These are phyloP conservation scores for Cryptococcus maquisensis DNA, from an alignment of 1,284 basidiomycete species.

Conservation along the genomic window DNA sequence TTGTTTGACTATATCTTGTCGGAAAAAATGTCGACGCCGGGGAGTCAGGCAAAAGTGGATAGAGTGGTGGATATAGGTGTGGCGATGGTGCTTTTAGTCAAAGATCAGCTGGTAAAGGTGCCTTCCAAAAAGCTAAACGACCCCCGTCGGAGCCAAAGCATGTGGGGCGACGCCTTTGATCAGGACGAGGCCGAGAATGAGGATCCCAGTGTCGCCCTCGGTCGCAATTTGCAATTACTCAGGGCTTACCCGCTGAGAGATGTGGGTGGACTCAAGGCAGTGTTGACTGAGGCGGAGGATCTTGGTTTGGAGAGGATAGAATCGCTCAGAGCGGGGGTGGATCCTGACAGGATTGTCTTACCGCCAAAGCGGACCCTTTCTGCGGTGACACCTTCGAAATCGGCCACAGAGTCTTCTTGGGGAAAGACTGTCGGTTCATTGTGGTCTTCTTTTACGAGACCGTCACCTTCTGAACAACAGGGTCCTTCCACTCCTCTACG, in stretches of 20 bases:
- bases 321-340: constrained; percentile 20
- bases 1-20: constrained; percentile 46
- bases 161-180: constrained; percentile 17
- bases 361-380: background rate
- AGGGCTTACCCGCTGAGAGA: constrained; percentile 25
- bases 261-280: constrained; percentile 26
- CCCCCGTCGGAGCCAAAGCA: background rate
- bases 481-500: constrained; percentile 1
- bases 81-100: constrained; percentile 37
- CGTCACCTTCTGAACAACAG: constrained; percentile 5
- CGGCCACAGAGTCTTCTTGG: constrained; percentile 6
- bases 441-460: constrained; percentile 7
- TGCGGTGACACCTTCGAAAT: background rate
- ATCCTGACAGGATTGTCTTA: constrained; percentile 19
- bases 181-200: constrained; percentile 11
- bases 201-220: constrained; percentile 9
- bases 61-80: constrained; percentile 37
- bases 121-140: background rate
- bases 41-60: constrained; percentile 34
- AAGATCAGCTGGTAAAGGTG: constrained; percentile 14
- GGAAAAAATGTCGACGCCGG: constrained; percentile 22
- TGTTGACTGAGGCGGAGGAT: constrained; percentile 31
- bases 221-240: constrained; percentile 27
- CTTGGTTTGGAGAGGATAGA: constrained; percentile 27
- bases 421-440: constrained; percentile 4